phyloP scores from a whole-genome alignment of 2,329 filamentous ascomycete genomes.

The Ophiocordyceps camponoti-saundersi region DNA sequence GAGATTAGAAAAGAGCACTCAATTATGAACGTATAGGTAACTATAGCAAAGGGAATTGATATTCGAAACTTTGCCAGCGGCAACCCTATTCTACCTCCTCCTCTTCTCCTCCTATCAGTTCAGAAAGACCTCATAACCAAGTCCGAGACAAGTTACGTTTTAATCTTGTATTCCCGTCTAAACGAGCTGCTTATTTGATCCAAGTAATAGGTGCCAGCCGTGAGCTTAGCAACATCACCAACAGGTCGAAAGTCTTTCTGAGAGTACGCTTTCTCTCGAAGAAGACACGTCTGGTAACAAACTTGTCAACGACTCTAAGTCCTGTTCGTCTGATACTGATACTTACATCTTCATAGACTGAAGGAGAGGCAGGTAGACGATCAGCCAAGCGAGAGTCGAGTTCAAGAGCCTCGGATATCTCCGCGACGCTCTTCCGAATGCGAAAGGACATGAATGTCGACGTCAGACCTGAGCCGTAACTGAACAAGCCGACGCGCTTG shows the following conservation, averaged over 20 bases:
- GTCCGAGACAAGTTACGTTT: conserved; percentile 50
- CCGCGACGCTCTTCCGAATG: conserved; percentile 51
- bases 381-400: conserved; percentile 50
- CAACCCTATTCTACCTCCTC: too few species aligned
- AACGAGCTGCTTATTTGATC: conserved; percentile 73
- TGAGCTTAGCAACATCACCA: conserved; percentile 50
- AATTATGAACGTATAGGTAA: too few species aligned
- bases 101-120: too few species aligned
- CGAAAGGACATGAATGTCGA: conserved; percentile 59
- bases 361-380: conserved; percentile 48
- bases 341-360: conserved; percentile 54
- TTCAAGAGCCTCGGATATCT: conserved; percentile 50
- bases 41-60: too few species aligned
- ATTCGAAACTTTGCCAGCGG: too few species aligned
- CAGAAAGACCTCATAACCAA: too few species aligned
- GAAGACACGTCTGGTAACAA: conserved; percentile 51
- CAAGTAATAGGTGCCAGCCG: conserved; percentile 59
- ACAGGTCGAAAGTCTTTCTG: conserved; percentile 61
- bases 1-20: too few species aligned
- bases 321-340: background rate
- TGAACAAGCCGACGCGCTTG: conserved; percentile 63
- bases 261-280: conserved; percentile 69
- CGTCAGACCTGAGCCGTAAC: conserved; percentile 61
- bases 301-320: too few species aligned
- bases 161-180: conserved; percentile 61